Evolutionary conservation across 768 basidiomycete species (phyloP).

Genomic region (Pisolithus orientalis): DNA sequence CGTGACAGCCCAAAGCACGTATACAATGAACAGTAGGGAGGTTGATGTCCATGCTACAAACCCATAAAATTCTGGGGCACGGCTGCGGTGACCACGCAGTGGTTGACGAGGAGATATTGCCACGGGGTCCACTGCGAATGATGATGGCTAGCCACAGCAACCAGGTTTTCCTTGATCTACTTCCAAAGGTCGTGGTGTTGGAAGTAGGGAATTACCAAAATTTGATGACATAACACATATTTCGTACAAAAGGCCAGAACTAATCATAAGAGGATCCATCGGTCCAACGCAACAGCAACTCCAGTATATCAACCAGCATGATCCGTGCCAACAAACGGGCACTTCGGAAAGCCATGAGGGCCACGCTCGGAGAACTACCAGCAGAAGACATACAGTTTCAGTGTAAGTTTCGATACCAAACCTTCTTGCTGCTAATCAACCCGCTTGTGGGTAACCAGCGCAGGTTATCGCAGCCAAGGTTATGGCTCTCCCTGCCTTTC

Average conservation of each 20-base stretch:
- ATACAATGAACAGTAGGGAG: conserved; percentile 60
- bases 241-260: too few species aligned
- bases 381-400: conserved; percentile 46
- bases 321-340: conserved; percentile 43
- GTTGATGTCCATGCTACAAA: conserved; percentile 84
- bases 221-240: too few species aligned
- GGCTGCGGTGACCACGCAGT: conserved; percentile 46
- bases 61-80: conserved; percentile 85
- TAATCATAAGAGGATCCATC: too few species aligned
- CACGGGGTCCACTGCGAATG: conserved; percentile 26
- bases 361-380: conserved; percentile 40
- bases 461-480: conserved; percentile 40
- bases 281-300: too few species aligned
- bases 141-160: too few species aligned
- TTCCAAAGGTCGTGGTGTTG: too few species aligned
- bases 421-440: conserved; percentile 2
- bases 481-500: conserved; percentile 46
- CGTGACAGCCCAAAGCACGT: conserved; percentile 74
- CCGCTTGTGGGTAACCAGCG: conserved; percentile 10
- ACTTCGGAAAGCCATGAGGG: conserved; percentile 45
- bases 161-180: too few species aligned
- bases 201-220: too few species aligned
- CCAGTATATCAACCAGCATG: conserved; percentile 14
- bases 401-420: conserved; percentile 35
- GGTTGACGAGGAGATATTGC: conserved; percentile 36